Evolutionary conservation across 2,329 filamentous ascomycete species (phyloP).

Genomic region (Aspergillus pseudoterreus): DNA sequence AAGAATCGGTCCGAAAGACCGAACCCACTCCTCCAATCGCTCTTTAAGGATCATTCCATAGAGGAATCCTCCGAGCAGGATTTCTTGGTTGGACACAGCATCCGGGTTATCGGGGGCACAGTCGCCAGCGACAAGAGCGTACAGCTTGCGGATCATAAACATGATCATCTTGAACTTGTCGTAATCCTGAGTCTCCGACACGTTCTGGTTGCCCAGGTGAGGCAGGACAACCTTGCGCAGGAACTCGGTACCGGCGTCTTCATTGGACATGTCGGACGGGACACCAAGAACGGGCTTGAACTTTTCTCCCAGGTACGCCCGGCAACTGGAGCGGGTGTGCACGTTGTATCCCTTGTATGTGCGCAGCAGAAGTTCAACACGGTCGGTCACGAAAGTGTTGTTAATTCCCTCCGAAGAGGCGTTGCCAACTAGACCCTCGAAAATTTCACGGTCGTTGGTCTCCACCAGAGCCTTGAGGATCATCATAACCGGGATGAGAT

Average conservation of each 20-base stretch:
- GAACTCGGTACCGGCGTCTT: conserved; percentile 88
- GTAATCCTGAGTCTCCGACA: conserved; percentile 76
- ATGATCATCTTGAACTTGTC: conserved; percentile 94
- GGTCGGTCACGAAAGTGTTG: conserved; percentile 92
- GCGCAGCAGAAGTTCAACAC: conserved; percentile 83
- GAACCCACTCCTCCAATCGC: conserved; percentile 82
- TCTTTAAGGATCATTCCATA: conserved; percentile 97
- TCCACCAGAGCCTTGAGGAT: conserved; percentile 90
- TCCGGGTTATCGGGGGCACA: conserved; percentile 94
- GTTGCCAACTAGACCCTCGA: conserved; percentile 82
- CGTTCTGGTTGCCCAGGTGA: conserved; percentile 80
- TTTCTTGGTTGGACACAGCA: conserved; percentile 93
- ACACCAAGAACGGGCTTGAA: conserved; percentile 86
- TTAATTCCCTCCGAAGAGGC: conserved; percentile 71
- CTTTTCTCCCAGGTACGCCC: conserved; percentile 83
- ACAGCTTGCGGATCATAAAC: conserved; percentile 96
- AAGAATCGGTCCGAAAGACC: conserved; percentile 54
- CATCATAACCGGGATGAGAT: conserved; percentile 94
- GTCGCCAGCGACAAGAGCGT: conserved; percentile 86
- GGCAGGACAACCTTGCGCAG: conserved; percentile 85
- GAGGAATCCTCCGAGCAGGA: conserved; percentile 86
- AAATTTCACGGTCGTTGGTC: conserved; percentile 95
- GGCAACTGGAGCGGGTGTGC: conserved; percentile 75
- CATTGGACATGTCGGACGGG: conserved; percentile 76
- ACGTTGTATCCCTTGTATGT: conserved; percentile 90